Conservation (phyloP, 306 rosid species). For the Lupinus albus region DNA sequence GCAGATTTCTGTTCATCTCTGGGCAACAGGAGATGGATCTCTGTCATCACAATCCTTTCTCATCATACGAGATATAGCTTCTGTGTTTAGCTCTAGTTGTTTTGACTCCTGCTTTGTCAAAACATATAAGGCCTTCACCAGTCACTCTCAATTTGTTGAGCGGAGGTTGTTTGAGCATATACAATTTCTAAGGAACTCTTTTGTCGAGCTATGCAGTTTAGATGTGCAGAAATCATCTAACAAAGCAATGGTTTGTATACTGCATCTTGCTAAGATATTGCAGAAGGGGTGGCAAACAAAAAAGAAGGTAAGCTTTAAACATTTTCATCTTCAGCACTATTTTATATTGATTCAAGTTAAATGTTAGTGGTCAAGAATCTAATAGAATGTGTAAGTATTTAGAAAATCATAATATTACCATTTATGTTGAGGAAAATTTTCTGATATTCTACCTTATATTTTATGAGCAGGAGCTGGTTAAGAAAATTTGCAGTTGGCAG, state of each 20-base stretch:
- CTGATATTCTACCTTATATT: constrained; percentile 43
- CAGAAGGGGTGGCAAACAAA: constrained; percentile 71
- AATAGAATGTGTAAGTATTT: neutral
- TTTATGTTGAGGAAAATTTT: constrained; percentile 14
- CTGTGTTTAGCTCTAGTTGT: constrained; percentile 56
- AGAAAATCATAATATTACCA: constrained; percentile 21
- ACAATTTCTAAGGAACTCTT: constrained; percentile 68
- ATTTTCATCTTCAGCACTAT: constrained; percentile 16
- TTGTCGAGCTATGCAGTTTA: constrained; percentile 77
- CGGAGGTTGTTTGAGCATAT: constrained; percentile 54
- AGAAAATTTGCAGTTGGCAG: constrained; percentile 78
- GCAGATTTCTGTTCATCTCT: constrained; percentile 82
- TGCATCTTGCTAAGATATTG: constrained; percentile 68
- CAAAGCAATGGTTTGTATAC: constrained; percentile 61
- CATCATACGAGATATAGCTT: constrained; percentile 66
- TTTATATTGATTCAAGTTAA: constrained; percentile 22
- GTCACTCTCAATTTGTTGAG: constrained; percentile 67
- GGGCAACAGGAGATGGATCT: constrained; percentile 80
- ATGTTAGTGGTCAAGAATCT: constrained; percentile 1
- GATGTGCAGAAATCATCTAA: constrained; percentile 74
- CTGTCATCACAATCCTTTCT: constrained; percentile 72
- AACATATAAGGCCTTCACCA: constrained; percentile 68
- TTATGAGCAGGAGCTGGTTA: constrained; percentile 74
- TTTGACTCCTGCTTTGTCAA: constrained; percentile 80
- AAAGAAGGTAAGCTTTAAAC: constrained; percentile 55